Evolutionary conservation across 495 filamentous ascomycete species (phyloP).

Genomic region (Trichoderma virens): DNA sequence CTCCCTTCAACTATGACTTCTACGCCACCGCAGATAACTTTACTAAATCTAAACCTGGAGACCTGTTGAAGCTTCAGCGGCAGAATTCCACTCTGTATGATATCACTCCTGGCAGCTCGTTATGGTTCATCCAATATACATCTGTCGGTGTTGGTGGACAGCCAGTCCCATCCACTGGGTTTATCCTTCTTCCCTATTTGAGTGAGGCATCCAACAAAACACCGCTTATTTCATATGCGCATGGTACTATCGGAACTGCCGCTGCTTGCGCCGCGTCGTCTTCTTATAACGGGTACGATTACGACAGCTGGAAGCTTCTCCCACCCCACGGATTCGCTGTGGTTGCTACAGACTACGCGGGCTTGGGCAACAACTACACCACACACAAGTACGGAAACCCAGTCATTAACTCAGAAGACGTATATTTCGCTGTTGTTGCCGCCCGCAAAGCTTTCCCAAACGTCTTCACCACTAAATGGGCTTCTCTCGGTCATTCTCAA

Average conservation of each 20-base stretch:
- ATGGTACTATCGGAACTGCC: background rate
- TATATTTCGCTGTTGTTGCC: conserved; percentile 1
- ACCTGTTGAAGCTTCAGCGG: background rate
- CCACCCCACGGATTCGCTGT: background rate
- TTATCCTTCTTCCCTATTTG: background rate
- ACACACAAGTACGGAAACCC: conserved; percentile 1
- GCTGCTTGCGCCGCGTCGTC: background rate
- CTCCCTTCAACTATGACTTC: background rate
- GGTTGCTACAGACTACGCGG: conserved; percentile 3
- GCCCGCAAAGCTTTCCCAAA: background rate
- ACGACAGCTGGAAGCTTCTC: conserved; percentile 4
- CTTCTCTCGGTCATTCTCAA: background rate
- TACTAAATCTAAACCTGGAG: background rate
- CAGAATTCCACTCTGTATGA: background rate
- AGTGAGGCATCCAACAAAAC: background rate
- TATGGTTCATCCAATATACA: background rate
- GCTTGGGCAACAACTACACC: conserved; percentile 7
- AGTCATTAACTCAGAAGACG: background rate
- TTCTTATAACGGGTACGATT: conserved; percentile 4
- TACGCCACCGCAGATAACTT: background rate
- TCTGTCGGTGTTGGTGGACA: background rate
- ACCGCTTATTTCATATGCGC: background rate
- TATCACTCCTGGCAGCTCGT: background rate
- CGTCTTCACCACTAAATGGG: background rate
- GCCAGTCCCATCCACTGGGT: background rate